These are phyloP conservation scores for Candida lessepsii DNA, from an alignment of 805 yeast species.

Conservation along the genomic window DNA sequence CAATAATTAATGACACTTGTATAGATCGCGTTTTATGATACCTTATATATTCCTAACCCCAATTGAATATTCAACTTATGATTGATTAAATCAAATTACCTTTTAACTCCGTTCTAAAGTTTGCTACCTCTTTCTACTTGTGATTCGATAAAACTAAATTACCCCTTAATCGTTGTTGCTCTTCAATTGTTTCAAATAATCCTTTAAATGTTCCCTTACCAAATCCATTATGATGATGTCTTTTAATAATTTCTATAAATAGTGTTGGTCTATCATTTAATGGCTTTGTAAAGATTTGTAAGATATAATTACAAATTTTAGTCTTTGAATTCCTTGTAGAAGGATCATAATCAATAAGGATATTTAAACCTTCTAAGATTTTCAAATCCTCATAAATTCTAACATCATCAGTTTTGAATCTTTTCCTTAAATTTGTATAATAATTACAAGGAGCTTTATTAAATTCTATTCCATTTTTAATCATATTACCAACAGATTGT, in stretches of 20 bases:
- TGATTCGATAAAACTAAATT: conserved; percentile 37
- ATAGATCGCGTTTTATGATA: no score
- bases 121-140: neutral
- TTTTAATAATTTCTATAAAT: conserved; percentile 77
- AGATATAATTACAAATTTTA: conserved; percentile 56
- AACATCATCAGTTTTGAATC: conserved; percentile 46
- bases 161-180: conserved; percentile 72
- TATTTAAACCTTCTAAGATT: conserved; percentile 48
- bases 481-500: conserved; percentile 51
- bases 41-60: conserved; percentile 6
- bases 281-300: conserved; percentile 80
- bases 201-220: conserved; percentile 90
- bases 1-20: no score
- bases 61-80: no score
- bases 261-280: conserved; percentile 76
- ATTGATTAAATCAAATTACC: neutral
- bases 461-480: conserved; percentile 66
- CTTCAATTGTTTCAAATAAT: conserved; percentile 74
- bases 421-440: conserved; percentile 48
- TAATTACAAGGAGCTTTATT: conserved; percentile 58
- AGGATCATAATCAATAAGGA: conserved; percentile 76
- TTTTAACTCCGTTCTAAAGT: no score
- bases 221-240: conserved; percentile 78
- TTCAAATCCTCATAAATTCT: conserved; percentile 52
- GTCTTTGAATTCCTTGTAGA: conserved; percentile 26